Evolutionary conservation across 768 basidiomycete genomes (phyloP), one percentile per base, ranked within the genome.

Genomic region (Trichaptum fuscoviolaceum): DNA sequence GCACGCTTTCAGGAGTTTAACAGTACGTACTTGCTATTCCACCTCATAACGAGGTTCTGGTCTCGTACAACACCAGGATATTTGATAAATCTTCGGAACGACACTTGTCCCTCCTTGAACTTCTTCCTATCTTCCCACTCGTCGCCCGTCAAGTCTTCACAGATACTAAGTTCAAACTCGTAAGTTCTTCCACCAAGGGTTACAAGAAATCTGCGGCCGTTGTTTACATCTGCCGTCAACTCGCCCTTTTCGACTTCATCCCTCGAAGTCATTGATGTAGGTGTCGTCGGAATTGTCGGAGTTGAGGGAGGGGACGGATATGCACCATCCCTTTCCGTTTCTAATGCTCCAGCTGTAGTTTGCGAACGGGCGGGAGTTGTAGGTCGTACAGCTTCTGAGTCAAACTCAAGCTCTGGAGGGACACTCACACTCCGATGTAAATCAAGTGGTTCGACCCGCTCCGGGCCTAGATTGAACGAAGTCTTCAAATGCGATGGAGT

Each of bases 161-260:
- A 82, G 57, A 93, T 69, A 70, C 92, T 89, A 67, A 96, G 76
- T 74, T 95, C 88, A 70, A 95, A 95, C n/a, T 80, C 79, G 24
- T 90, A 80, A 62, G 78, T 78, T 65, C 79, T 79, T 2, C 82
- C 85, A 36, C 90, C 87, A 58, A 91, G 85, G 27, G 82, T 81
- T 12, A 95, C 81, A 18, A 86, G 80, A 69, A 93, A 91, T 65
- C 80, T 78, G 57, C 85, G 84, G 15, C 87, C 81, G 68, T 93
- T 89, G 4, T 81, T 78, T 67, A 82, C 80, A 65, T 85, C 85
- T 3, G 85, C 81, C 35, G 82, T 83, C 66, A 95, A 75, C 35
- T 78, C 76, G 5, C 89, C 91, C 36, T 82, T 83, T 24, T 61
- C 59, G 10, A 52, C 42, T 52, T 52, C 42, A 52, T 52, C 42